Conservation (phyloP, 441 rosid genomes). For the Erysimum cheiri region DNA sequence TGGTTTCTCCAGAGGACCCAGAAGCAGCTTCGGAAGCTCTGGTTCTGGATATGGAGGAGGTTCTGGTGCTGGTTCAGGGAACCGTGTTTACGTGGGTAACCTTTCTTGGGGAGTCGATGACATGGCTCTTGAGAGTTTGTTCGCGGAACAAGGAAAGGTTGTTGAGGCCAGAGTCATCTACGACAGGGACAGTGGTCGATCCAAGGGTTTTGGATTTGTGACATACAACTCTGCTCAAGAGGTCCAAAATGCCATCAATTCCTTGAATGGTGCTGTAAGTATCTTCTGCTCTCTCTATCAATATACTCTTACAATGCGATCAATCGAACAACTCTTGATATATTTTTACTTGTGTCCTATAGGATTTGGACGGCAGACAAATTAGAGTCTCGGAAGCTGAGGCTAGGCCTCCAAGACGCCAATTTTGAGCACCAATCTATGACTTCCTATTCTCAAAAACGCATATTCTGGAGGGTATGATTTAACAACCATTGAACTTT, state of each 20-base stretch:
- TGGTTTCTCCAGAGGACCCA: conserved; percentile 55
- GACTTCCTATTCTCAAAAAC: conserved; percentile 20
- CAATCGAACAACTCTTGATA: conserved; percentile 1
- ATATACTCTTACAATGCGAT: background rate
- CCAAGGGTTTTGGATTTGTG: conserved; percentile 98
- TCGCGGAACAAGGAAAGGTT: conserved; percentile 82
- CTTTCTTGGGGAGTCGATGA: conserved; percentile 96
- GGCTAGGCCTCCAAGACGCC: conserved; percentile 82
- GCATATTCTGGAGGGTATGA: conserved; percentile 39
- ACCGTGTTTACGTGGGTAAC: conserved; percentile 86
- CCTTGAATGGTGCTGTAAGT: conserved; percentile 92
- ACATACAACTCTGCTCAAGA: conserved; percentile 79
- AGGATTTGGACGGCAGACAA: conserved; percentile 92
- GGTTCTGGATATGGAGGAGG: conserved; percentile 45
- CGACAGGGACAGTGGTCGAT: conserved; percentile 93
- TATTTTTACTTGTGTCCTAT: conserved; percentile 14
- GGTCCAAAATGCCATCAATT: conserved; percentile 68
- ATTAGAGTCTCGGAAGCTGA: conserved; percentile 90
- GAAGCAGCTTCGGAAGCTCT: conserved; percentile 50
- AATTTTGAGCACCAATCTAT: conserved; percentile 56
- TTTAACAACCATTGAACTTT: background rate
- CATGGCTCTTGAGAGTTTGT: conserved; percentile 74
- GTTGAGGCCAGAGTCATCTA: conserved; percentile 88
- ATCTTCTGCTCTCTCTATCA: conserved; percentile 17
- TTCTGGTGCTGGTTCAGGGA: conserved; percentile 43